These are phyloP conservation scores for Xylariaceae sp. DNA, from an alignment of 2,329 filamentous ascomycete genomes.

Conservation along the genomic window DNA sequence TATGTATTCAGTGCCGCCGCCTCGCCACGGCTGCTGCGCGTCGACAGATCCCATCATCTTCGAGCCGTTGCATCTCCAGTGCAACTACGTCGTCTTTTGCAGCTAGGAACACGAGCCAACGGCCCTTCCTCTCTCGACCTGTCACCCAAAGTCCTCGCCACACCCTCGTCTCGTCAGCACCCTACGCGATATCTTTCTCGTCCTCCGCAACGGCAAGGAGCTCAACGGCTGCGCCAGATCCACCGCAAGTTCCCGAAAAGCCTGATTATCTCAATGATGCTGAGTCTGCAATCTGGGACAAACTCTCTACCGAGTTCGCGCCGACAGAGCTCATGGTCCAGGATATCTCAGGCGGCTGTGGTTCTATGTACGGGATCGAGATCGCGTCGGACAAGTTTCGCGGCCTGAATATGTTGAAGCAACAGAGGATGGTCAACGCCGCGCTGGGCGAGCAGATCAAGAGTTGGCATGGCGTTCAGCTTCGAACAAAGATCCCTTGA, in stretches of 20 bases:
- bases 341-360: conserved; percentile 79
- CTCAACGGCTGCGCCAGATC: not conserved
- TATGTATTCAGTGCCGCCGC: conserved; percentile 18
- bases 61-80: conserved; percentile 4
- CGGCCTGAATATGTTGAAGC: conserved; percentile 69
- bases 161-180: no score
- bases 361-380: conserved; percentile 83
- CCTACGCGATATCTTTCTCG: conserved; percentile 21
- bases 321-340: conserved; percentile 59
- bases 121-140: not conserved
- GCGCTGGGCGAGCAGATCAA: conserved; percentile 72
- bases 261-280: conserved; percentile 50
- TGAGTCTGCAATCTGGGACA: conserved; percentile 56
- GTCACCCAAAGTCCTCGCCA: no score
- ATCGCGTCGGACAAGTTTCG: conserved; percentile 68
- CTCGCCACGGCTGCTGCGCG: conserved; percentile 13
- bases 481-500: conserved; percentile 61
- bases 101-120: no score
- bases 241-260: conserved; percentile 29
- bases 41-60: conserved; percentile 10
- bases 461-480: conserved; percentile 77
- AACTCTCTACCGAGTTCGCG: conserved; percentile 43
- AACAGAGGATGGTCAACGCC: conserved; percentile 76
- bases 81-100: not conserved
- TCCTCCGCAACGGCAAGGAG: conserved; percentile 11